phyloP scores from a whole-genome alignment of 1,284 basidiomycete genomes.

The Erythrobasidium hasegawianum region DNA sequence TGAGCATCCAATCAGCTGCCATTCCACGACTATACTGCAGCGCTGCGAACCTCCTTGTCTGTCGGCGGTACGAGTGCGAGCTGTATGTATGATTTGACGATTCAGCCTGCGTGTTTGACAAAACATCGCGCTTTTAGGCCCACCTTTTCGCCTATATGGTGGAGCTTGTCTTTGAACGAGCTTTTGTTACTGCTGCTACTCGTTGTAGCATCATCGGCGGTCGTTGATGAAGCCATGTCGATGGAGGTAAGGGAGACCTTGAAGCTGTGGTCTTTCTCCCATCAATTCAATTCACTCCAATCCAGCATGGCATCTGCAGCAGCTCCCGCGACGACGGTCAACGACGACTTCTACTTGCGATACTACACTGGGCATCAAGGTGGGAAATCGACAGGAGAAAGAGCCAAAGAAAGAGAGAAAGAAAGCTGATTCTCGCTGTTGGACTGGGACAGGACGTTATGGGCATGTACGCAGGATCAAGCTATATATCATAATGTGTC shows the following conservation, averaged over 20 bases:
- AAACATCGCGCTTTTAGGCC: neutral
- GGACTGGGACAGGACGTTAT: slow-evolving; percentile 61
- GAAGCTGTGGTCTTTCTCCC: neutral
- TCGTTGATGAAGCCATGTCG: neutral
- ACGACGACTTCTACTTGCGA: slow-evolving; percentile 44
- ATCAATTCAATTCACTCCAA: neutral
- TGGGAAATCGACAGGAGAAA: neutral
- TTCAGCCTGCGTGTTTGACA: neutral
- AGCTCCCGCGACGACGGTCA: slow-evolving; percentile 1
- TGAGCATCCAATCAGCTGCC: neutral
- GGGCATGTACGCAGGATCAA: slow-evolving; percentile 86
- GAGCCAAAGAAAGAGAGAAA: too few relatives aligned
- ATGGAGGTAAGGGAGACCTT: too few relatives aligned
- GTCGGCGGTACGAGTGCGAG: slow-evolving; percentile 30
- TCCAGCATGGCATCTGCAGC: slow-evolving; percentile 27
- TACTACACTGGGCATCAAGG: slow-evolving; percentile 75
- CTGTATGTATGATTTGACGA: slow-evolving; percentile 1
- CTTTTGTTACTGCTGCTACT: slow-evolving; percentile 11
- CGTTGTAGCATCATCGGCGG: neutral
- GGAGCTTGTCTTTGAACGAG: slow-evolving; percentile 32
- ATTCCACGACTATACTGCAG: too few relatives aligned
- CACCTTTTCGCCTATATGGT: slow-evolving; percentile 35
- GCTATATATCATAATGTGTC: too few relatives aligned
- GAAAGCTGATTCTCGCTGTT: neutral
- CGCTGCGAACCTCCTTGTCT: slow-evolving; percentile 18